Conservation (phyloP, 805 yeast species). For the Metschnikowia peoriensis region DNA sequence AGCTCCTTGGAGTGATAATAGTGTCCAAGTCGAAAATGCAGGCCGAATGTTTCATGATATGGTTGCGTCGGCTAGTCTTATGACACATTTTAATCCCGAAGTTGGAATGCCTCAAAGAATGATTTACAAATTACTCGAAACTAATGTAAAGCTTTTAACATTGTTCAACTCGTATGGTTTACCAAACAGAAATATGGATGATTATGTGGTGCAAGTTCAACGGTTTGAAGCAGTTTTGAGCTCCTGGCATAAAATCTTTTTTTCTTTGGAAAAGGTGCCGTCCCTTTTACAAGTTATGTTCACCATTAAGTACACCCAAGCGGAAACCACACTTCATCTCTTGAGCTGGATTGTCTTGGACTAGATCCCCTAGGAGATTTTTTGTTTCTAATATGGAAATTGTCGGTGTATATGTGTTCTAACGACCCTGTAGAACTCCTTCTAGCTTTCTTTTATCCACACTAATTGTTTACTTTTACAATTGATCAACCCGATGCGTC, state of each 20-base stretch:
- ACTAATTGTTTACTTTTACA: no score
- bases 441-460: no score
- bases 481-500: no score
- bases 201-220: neutral
- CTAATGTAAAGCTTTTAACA: constrained; percentile 5
- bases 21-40: neutral
- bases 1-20: neutral
- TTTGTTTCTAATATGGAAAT: no score
- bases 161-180: neutral
- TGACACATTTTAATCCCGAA: neutral
- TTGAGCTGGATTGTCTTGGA: no score
- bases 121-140: constrained; percentile 1
- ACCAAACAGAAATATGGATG: neutral
- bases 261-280: neutral
- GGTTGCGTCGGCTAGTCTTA: neutral
- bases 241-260: neutral
- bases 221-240: neutral
- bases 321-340: no score
- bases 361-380: no score
- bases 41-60: neutral
- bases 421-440: no score
- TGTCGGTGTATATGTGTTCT: no score
- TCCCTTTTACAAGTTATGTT: no score
- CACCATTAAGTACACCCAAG: no score
- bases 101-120: neutral